These are phyloP conservation scores for Auriscalpium orientale DNA, from an alignment of 768 basidiomycete species.

Conservation along the genomic window DNA sequence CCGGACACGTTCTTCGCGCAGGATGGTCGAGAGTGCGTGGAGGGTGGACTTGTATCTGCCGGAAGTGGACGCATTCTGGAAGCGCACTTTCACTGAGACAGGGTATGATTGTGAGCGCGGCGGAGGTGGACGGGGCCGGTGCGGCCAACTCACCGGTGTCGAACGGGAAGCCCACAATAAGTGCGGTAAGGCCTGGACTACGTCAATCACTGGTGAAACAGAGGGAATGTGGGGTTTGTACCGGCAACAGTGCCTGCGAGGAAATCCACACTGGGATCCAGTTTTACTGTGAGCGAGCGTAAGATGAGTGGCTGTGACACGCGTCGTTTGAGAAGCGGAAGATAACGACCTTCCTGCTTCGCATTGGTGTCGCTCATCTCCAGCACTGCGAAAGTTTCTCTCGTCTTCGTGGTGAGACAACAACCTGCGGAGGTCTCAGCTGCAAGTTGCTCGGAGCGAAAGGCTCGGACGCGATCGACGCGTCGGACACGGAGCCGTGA, in stretches of 20 bases:
- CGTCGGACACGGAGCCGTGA: too few species aligned
- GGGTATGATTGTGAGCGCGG: neutral
- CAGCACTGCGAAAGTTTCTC: too few species aligned
- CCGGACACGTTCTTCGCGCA: conserved; percentile 58
- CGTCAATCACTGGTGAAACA: neutral
- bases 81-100: conserved; percentile 64
- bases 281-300: neutral
- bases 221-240: neutral
- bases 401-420: too few species aligned
- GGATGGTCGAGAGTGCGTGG: conserved; percentile 60
- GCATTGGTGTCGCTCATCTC: neutral
- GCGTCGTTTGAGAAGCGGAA: neutral
- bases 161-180: neutral
- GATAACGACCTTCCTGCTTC: neutral
- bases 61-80: conserved; percentile 58
- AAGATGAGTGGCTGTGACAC: too few species aligned
- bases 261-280: neutral
- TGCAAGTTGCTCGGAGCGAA: too few species aligned
- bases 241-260: conserved; percentile 1
- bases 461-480: too few species aligned
- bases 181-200: neutral
- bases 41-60: conserved; percentile 53
- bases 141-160: neutral
- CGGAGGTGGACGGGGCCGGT: neutral
- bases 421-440: too few species aligned